Conservation (phyloP, 306 rosid genomes). For the Arachis hypogaea region DNA sequence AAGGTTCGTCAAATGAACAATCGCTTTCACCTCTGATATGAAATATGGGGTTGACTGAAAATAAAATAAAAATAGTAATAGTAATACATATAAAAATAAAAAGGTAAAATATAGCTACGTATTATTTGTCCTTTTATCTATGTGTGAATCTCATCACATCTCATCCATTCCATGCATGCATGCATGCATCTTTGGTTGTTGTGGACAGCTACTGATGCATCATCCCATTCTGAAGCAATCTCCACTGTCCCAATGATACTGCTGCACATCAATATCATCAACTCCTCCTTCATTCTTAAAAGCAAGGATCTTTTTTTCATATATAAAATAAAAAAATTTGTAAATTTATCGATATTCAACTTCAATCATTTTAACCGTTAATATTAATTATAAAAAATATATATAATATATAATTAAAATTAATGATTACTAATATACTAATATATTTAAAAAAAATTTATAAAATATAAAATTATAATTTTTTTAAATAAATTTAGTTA, state of each 20-base stretch:
- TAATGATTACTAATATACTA: no score
- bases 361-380: no score
- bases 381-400: no score
- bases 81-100: no score
- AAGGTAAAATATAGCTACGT: no score
- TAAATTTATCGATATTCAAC: no score
- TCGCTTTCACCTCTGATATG: slow-evolving; percentile 51
- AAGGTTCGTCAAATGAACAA: slow-evolving; percentile 59
- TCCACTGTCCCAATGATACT: slow-evolving; percentile 18
- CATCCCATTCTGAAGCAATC: slow-evolving; percentile 34
- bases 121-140: neutral
- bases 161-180: neutral
- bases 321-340: neutral
- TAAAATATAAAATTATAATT: no score
- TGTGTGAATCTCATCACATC: neutral
- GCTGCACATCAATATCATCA: slow-evolving; percentile 5
- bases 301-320: no score
- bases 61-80: neutral
- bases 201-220: slow-evolving; percentile 35
- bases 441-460: no score
- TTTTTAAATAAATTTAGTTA: no score
- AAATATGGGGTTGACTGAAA: slow-evolving; percentile 44
- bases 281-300: slow-evolving; percentile 29
- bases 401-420: no score
- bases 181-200: slow-evolving; percentile 9